These are phyloP conservation scores for Aristolochia contorta DNA, from an alignment of 164 flowering plant genomes.

Conservation along the genomic window DNA sequence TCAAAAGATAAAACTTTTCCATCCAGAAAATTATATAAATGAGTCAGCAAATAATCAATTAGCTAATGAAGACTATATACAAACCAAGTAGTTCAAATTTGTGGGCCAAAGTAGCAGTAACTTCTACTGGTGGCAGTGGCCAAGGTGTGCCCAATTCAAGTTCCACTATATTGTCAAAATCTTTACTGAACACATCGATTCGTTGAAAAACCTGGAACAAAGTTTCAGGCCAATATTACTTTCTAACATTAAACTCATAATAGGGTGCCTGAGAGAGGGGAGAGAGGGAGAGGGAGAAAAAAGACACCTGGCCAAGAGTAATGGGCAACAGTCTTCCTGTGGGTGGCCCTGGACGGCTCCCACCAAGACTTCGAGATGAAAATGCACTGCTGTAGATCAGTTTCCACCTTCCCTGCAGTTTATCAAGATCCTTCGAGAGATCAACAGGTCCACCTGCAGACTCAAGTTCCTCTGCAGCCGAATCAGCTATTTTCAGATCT, in stretches of 20 bases:
- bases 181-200: slow-evolving; percentile 79
- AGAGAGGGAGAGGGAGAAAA: slow-evolving; percentile 6
- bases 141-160: slow-evolving; percentile 86
- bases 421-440: slow-evolving; percentile 54
- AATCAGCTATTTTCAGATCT: slow-evolving; percentile 66
- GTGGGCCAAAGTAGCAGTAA: slow-evolving; percentile 88
- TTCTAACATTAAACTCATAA: too few species aligned
- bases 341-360: slow-evolving; percentile 96
- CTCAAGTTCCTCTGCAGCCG: slow-evolving; percentile 81
- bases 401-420: slow-evolving; percentile 92
- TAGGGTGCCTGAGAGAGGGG: neutral
- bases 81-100: slow-evolving; percentile 86
- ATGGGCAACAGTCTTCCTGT: slow-evolving; percentile 83
- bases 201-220: slow-evolving; percentile 76
- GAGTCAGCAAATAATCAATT: neutral
- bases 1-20: too few species aligned
- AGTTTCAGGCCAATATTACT: neutral
- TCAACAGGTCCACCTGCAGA: slow-evolving; percentile 67
- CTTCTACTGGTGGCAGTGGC: slow-evolving; percentile 81
- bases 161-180: slow-evolving; percentile 92
- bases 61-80: slow-evolving; percentile 2
- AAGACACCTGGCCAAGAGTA: slow-evolving; percentile 79
- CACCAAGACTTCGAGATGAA: slow-evolving; percentile 89
- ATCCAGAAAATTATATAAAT: too few species aligned
- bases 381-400: slow-evolving; percentile 88